Evolutionary conservation across 2,329 filamentous ascomycete species (phyloP), one percentile per base, ranked within the genome.

Genomic region (Talaromyces albobiverticillius): DNA sequence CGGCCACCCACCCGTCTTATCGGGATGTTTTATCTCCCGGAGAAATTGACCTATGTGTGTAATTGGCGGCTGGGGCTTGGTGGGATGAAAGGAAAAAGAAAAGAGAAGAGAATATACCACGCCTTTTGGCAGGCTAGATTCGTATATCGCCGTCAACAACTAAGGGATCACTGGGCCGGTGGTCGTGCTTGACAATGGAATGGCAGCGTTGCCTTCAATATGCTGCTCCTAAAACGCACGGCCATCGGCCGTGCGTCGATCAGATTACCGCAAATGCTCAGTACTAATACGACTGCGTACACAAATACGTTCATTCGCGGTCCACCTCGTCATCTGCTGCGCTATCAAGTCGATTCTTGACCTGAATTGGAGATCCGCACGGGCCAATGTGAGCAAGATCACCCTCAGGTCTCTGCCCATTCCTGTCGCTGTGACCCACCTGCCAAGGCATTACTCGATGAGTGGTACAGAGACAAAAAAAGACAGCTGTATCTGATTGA

Each of bases 211-310:
- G 16, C 36, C 11, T 40, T 16, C 36, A 38, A 20, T 40, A 16
- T 22, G 36, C 32, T 40, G 36, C 16, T 18, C 25, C 26, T 34
- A 29, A 7, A 32, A 38, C 50, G 50, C 50, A 52, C 41, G 50
- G 50, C 40, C 50, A 16, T n/a, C 26, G 41, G 29, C 50, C 50
- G 50, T 52, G 50, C 50, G 50, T 52, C 32, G 32, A 52, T 52
- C 40, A 20, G 41, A 46, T 52, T 36, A 40, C 48, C 29, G 29
- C 20, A 42, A 52, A 46, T 52, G 41, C 41, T 45, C 34, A 29
- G 22, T 49, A 40, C 38, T 49, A 40, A 16, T 40, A 40, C 38
- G 20, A 43, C 25, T 42, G n/a, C 41, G 38, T 51, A 34, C 48
- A 42, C 9, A 32, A 38, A 20, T 38, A 22, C 46, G 22, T 51